A percentile compares a stretch with the other conserved stretches of the same genome.
phyloP scores from a whole-genome alignment of 2,329 filamentous ascomycete genomes.

The Aphanoascus verrucosus region DNA sequence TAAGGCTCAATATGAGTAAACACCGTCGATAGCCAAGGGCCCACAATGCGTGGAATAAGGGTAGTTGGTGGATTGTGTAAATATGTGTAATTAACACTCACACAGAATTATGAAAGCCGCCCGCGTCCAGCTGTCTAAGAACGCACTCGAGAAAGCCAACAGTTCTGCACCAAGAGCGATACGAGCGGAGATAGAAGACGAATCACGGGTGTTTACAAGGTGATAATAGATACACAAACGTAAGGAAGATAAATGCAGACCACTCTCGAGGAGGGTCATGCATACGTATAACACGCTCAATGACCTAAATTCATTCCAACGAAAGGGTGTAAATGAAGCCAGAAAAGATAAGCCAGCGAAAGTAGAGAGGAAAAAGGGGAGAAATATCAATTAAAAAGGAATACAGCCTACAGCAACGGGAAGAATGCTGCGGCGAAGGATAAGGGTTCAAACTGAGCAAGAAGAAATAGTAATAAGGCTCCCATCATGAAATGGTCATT shows the following conservation, averaged over 20 bases:
- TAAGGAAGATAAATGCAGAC: too few relatives aligned
- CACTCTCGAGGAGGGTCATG: background rate
- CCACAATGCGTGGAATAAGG: background rate
- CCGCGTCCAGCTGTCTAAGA: background rate
- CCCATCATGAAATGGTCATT: slow-evolving; percentile 32
- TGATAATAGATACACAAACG: background rate
- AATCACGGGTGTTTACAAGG: background rate
- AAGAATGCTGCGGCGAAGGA: background rate
- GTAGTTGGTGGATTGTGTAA: background rate
- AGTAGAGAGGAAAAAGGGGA: background rate
- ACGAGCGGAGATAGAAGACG: background rate
- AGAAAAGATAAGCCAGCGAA: background rate
- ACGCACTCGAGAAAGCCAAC: background rate
- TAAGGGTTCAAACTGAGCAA: background rate
- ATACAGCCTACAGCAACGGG: background rate
- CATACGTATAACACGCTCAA: background rate
- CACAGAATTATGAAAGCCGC: background rate
- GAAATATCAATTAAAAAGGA: slow-evolving; percentile 1
- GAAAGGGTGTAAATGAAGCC: background rate
- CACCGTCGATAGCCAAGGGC: background rate
- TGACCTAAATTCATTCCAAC: background rate
- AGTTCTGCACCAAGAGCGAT: background rate
- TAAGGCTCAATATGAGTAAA: too few relatives aligned
- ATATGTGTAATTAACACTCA: background rate
- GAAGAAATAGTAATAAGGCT: background rate